Evolutionary conservation across 2,329 filamentous ascomycete genomes (phyloP).

Genomic region (Ophiosphaerella narmari): DNA sequence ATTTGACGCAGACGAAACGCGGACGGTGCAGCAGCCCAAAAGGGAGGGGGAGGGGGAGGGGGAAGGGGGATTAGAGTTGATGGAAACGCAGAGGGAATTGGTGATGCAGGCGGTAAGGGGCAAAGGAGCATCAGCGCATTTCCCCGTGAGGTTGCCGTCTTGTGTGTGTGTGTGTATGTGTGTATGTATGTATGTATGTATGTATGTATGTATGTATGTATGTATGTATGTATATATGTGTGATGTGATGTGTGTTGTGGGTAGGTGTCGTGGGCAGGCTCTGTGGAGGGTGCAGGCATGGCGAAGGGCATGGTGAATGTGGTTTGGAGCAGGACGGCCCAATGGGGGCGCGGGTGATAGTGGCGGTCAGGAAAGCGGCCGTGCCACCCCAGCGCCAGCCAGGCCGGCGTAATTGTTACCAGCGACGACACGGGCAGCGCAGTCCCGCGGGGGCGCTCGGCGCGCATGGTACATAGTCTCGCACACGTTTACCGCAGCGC

Average conservation of each 20-base stretch:
- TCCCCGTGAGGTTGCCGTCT: conserved; percentile 1
- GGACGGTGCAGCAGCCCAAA: conserved; percentile 2
- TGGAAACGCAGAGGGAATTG: background rate
- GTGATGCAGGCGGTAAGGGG: background rate
- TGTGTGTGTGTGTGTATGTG: too few species aligned
- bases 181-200: too few species aligned
- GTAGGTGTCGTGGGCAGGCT: too few species aligned
- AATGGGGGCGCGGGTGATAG: conserved; percentile 15
- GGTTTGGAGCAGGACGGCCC: conserved; percentile 2
- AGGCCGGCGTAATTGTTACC: conserved; percentile 5
- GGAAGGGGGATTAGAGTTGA: conserved; percentile 2
- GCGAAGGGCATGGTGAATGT: background rate
- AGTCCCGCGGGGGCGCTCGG: background rate
- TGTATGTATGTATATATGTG: too few species aligned
- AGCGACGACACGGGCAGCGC: too few species aligned
- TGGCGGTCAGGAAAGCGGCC: conserved; percentile 18
- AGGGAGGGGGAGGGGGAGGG: background rate
- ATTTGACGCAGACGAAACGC: conserved; percentile 21
- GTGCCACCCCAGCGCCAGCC: conserved; percentile 12
- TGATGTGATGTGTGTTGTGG: too few species aligned
- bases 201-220: too few species aligned
- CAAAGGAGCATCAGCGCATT: background rate
- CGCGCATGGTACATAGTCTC: background rate
- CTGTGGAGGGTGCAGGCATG: background rate
- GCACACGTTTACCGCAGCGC: too few species aligned